These are phyloP conservation scores for Rhododendron griersonianum DNA, from an alignment of 148 eudicot genomes.

Conservation along the genomic window DNA sequence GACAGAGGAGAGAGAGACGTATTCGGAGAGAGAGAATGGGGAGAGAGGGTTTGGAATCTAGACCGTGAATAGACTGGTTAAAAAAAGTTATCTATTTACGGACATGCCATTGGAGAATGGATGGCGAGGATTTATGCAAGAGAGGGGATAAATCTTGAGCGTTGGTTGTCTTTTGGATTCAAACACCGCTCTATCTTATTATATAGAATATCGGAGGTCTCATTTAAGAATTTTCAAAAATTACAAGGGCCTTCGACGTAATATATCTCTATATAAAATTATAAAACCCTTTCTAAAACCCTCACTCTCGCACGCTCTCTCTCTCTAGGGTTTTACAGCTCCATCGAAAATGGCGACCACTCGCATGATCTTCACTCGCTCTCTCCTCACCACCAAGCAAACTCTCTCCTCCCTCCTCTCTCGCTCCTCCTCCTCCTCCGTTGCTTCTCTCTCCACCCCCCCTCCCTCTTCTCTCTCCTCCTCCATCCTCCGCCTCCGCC, in stretches of 20 bases:
- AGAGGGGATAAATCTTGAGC: too few species aligned
- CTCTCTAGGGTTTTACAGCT: constrained; percentile 20
- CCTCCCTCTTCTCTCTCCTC: constrained; percentile 11
- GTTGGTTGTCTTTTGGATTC: too few species aligned
- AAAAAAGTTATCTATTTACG: too few species aligned
- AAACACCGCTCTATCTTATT: too few species aligned
- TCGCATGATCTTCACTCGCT: constrained; percentile 33
- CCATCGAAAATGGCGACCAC: constrained; percentile 34
- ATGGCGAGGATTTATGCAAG: too few species aligned
- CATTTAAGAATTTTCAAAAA: too few species aligned
- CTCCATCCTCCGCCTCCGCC: constrained; percentile 26
- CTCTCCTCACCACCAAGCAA: constrained; percentile 23
- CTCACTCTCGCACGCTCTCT: not conserved
- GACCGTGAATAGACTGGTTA: too few species aligned
- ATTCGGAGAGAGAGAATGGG: too few species aligned
- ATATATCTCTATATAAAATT: not conserved
- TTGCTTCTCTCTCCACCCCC: not conserved
- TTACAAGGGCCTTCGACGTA: not conserved
- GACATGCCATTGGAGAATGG: too few species aligned
- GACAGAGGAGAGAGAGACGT: too few species aligned
- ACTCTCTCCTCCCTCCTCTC: constrained; percentile 15
- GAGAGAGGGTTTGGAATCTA: too few species aligned
- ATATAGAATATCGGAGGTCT: too few species aligned
- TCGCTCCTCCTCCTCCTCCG: constrained; percentile 24
- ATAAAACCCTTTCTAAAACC: not conserved